Evolutionary conservation across 805 yeast species (phyloP), one percentile per base, ranked within the genome.

Genomic region (Nakazawaea wyomingensis): DNA sequence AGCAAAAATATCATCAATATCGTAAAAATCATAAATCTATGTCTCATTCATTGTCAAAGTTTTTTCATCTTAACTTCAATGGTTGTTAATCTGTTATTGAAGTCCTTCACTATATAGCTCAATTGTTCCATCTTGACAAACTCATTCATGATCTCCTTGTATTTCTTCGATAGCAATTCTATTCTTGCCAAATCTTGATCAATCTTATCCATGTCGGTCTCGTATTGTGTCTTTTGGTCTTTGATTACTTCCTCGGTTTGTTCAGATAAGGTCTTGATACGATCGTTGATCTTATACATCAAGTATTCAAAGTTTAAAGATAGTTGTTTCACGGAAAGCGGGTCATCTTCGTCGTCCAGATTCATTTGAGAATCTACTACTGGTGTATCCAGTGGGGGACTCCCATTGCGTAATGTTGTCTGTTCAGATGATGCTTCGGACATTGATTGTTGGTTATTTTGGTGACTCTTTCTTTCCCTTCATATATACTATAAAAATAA

Each of bases 261-360:
- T 29, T 59, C 57, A 10, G 63, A 50, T n/a, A 64, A 57, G 2
- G 66, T 61, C 18, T 69, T 60, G 5, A 83, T 69, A 41, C 72
- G 69, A 47, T 79, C 85, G 36, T 72, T 70, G 39, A 85, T 80
- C 54, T 76, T 78, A 61, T 66, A 80, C 55, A 83, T 56, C 31
- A 85, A 58, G 51, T 82, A 80, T 52, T 85, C 91, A 55, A 74
- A 83, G 41, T 72, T 74, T 19, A 81, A 64, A 0, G 85, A 76
- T 34, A 85, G 61, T 44, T 73, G 69, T 51, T 77, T 74, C 14
- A 84, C 69, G 10, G 80, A 76, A 20, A 84, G 61, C 1, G 88
- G 87, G 58, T 84, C 90, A 19, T 71, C 75, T 4, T 60, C 65
- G 4, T 59, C 63, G 13, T 46, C 51, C 14, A 48, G 46, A 20